Evolutionary conservation across 805 yeast species (phyloP).

Genomic region (Huiozyma naganishii): DNA sequence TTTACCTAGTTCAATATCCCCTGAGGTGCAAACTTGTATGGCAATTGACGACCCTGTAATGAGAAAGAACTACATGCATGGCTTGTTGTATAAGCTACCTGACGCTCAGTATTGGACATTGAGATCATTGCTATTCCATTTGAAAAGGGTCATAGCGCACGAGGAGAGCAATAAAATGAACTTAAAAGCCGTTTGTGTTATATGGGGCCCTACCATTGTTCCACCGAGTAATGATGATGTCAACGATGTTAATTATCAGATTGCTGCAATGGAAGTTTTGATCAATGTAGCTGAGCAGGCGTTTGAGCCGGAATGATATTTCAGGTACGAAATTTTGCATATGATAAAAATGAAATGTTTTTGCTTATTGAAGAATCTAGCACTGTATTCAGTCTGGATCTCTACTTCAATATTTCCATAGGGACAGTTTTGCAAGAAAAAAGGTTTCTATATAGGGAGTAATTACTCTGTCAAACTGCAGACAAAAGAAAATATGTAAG

Average conservation of each 20-base stretch:
- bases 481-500: no score
- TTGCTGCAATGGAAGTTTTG: slow-evolving; percentile 73
- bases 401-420: not conserved
- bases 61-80: slow-evolving; percentile 69
- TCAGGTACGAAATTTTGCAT: not conserved
- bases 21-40: slow-evolving; percentile 41
- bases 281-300: slow-evolving; percentile 77
- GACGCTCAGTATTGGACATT: slow-evolving; percentile 93
- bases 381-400: no score
- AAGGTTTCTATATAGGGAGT: not conserved
- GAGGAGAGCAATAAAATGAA: slow-evolving; percentile 71
- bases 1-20: slow-evolving; percentile 18
- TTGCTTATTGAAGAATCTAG: no score
- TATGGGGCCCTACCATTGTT: slow-evolving; percentile 90
- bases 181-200: slow-evolving; percentile 67
- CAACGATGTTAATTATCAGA: slow-evolving; percentile 67
- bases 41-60: slow-evolving; percentile 52
- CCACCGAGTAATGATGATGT: slow-evolving; percentile 55
- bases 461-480: not conserved
- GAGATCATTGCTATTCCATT: slow-evolving; percentile 74
- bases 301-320: slow-evolving; percentile 42
- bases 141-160: slow-evolving; percentile 57
- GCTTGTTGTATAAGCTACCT: slow-evolving; percentile 78
- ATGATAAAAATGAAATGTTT: not conserved
- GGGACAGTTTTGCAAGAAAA: not conserved